Conservation (phyloP, 2,329 filamentous ascomycete species). For the Mycosphaerella sp. region DNA sequence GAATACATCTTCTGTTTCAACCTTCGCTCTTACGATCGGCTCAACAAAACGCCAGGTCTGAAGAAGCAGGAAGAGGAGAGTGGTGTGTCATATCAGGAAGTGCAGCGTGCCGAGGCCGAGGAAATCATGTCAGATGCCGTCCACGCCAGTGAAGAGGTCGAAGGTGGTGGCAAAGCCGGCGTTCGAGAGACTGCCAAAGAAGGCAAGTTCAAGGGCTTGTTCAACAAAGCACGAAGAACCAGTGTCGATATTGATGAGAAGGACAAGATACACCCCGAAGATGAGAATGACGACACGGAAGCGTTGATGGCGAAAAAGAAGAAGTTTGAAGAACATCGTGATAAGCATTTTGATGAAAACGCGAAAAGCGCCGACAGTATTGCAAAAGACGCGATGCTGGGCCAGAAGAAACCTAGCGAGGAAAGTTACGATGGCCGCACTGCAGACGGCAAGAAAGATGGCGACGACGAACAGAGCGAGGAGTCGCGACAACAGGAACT, state of each 20-base stretch:
- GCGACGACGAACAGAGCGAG: constrained; percentile 23
- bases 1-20: constrained; percentile 93
- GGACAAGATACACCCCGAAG: constrained; percentile 19
- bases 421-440: constrained; percentile 65
- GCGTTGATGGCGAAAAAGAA: constrained; percentile 20
- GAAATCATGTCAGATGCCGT: constrained; percentile 75
- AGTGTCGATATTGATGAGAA: constrained; percentile 19
- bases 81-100: constrained; percentile 75
- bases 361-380: constrained; percentile 45
- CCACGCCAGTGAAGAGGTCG: constrained; percentile 44
- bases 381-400: constrained; percentile 77
- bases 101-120: constrained; percentile 81
- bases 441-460: constrained; percentile 16
- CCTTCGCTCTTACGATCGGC: constrained; percentile 80
- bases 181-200: constrained; percentile 31
- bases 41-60: constrained; percentile 73
- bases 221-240: constrained; percentile 34
- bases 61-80: constrained; percentile 71
- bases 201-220: constrained; percentile 20
- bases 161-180: constrained; percentile 22
- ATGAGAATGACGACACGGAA: constrained; percentile 13
- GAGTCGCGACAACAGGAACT: constrained; percentile 66
- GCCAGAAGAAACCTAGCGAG: constrained; percentile 55
- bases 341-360: constrained; percentile 28
- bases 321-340: constrained; percentile 20